A percentile compares a stretch with the other conserved stretches of the same genome.
Evolutionary conservation across 306 rosid species (phyloP).

Genomic region (Pterocarpus santalinus): DNA sequence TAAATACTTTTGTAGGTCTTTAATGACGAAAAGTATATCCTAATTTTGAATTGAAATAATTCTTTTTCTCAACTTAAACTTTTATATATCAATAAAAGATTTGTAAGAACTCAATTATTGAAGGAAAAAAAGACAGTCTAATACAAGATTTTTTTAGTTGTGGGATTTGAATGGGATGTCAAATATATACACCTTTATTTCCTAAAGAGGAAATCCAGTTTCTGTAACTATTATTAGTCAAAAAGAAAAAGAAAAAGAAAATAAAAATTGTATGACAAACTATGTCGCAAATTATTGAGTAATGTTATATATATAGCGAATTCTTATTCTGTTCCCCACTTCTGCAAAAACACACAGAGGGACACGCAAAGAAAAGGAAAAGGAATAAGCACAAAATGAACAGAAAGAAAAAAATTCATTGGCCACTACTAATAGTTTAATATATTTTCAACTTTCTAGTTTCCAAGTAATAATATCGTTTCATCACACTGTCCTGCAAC

Average conservation of each 20-base stretch:
- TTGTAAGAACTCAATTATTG: background rate
- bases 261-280: background rate
- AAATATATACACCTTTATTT: background rate
- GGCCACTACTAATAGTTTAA: slow-evolving; percentile 36
- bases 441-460: slow-evolving; percentile 3
- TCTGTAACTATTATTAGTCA: background rate
- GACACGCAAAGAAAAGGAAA: slow-evolving; percentile 5
- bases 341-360: background rate
- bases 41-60: too few species aligned
- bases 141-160: background rate
- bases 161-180: background rate
- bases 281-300: slow-evolving; percentile 5
- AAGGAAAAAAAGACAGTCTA: background rate
- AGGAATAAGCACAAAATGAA: slow-evolving; percentile 48
- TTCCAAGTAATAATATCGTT: background rate
- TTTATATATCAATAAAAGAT: too few species aligned
- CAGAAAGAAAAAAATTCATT: slow-evolving; percentile 33
- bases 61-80: too few species aligned
- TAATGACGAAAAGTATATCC: too few species aligned
- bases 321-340: slow-evolving; percentile 41
- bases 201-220: slow-evolving; percentile 14
- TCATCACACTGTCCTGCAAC: background rate
- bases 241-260: background rate
- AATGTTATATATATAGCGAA: slow-evolving; percentile 5
- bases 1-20: too few species aligned